Conservation (phyloP, 164 flowering plant species). For the Cinnamomum chago region DNA sequence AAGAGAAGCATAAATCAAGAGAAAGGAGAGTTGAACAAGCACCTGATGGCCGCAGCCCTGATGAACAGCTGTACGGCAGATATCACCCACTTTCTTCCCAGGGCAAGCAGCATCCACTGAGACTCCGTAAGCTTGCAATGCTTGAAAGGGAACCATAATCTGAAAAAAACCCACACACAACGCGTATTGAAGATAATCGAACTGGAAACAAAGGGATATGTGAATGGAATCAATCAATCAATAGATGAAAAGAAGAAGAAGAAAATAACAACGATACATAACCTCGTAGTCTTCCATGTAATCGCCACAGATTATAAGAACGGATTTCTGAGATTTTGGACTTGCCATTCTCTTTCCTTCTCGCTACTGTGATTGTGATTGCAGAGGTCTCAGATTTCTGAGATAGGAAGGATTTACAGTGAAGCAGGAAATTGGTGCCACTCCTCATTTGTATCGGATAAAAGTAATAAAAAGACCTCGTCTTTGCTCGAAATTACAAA, state of each 20-base stretch:
- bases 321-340: conserved; percentile 30
- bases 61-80: conserved; percentile 82
- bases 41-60: conserved; percentile 22
- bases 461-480: no score
- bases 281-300: conserved; percentile 96
- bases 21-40: not conserved
- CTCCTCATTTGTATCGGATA: no score
- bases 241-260: not conserved
- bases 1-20: not conserved
- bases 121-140: conserved; percentile 76
- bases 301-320: conserved; percentile 80
- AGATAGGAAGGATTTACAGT: no score
- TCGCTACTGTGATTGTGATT: not conserved
- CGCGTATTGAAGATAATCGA: not conserved
- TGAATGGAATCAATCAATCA: not conserved
- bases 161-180: conserved; percentile 15
- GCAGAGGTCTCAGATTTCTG: no score
- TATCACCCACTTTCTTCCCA: conserved; percentile 86
- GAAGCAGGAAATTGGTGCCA: no score
- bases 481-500: no score
- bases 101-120: conserved; percentile 87
- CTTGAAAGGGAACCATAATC: conserved; percentile 98
- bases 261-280: no score
- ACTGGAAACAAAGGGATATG: not conserved
- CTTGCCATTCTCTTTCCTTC: conserved; percentile 23